Base-by-base conservation (phyloP, 345 rosid species). In the Capsella bursapastoris region DNA sequence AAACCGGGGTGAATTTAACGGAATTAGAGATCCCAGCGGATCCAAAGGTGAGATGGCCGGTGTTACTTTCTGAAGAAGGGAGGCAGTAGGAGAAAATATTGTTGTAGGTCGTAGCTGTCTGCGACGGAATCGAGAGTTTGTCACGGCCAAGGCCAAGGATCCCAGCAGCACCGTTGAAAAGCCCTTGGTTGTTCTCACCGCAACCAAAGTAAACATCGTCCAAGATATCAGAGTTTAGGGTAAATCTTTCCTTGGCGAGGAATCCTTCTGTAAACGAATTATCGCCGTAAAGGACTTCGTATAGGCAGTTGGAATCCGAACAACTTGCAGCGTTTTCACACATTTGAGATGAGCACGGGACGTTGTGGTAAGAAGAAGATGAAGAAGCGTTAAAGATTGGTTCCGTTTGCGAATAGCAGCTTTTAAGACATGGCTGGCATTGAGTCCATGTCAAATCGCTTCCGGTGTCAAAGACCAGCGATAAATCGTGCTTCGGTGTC, bases 1-100 rank as follows among this genome's bases (percentile, higher is more conserved):
- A 70, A 1, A 90, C n/a, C 2, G 91, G 89, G 0, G 98, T 90
- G 83, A 68, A 92, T 57, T 83, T 78, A 7, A 81, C 71, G 8
- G 86, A 49, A 2, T 72, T 45, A 1, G 89, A 81, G 37, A 51
- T 16, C 51, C 76, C 59, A 9, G 83, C 72, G 63, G 70, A 57
- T 60, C 92, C 92, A 40, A 92, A 88, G 9, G 84, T 80, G 66
- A 92, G 87, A 85, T 82, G 86, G 2, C 98, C 98, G 2, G 87
- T 85, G 56, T 77, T 40, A 78, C 84, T 74, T 1, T 86, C 0
- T 12, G 90, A 70, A 11, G 98, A 86, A 0, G 98, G 96, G 6
- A 92, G 83, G 52, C 98, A 92, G 40, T 92, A 92, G 9, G 98
- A 90, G 81, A 92, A 90, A 27, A 84, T 27, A 16, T 86, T 82